Evolutionary conservation across 1,139 yeast species (phyloP), one percentile per base, ranked within the genome.

Genomic region (Petasospora rhodanensis): DNA sequence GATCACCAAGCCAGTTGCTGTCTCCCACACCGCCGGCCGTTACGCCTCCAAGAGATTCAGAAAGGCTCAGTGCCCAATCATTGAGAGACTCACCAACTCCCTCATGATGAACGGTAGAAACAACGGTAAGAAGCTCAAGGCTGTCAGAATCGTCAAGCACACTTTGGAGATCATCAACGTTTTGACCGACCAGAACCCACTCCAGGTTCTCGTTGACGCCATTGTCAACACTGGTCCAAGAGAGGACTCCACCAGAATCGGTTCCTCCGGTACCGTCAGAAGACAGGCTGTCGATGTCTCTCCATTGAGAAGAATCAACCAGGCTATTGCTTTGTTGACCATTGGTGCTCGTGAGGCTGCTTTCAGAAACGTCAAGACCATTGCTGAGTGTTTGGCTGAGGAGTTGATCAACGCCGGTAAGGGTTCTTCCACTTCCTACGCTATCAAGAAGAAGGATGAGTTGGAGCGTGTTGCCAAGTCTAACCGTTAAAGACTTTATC

Each of bases 221-320:
- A 83, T 93, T 65, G 89, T 87, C 76, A 93, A 93, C 96, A 85
- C 96, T 58, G 99, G 99, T 72, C 95, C 98, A 72, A 87, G 98
- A 80, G 99, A 93, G 80, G 99, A 93, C 76, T 86, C 98, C 64
- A 93, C 99, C 79, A 89, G 98, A 85, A 91, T 93, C 61, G 99
- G 99, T 76, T 89, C 97, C 65, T 89, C 97, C 63, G 98, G 98
- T 83, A 85, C 98, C 65, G 99, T 94, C 61, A 91, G 98, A 83
- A 87, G 99, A 83, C 98, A 93, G 78, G 98, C 99, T 58, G 99
- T 93, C 66, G 99, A 93, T 86, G 99, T 93, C 55, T 89, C 98
- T 64, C 99, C 99, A 66, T 81, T 93, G 70, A 89, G 99, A 83
- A 89, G 99, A 80, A 97, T 93, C 60, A 91, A 93, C 95, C 97